Evolutionary conservation across 2,329 filamentous ascomycete genomes (phyloP).

Genomic region (Clonostachys sp.): DNA sequence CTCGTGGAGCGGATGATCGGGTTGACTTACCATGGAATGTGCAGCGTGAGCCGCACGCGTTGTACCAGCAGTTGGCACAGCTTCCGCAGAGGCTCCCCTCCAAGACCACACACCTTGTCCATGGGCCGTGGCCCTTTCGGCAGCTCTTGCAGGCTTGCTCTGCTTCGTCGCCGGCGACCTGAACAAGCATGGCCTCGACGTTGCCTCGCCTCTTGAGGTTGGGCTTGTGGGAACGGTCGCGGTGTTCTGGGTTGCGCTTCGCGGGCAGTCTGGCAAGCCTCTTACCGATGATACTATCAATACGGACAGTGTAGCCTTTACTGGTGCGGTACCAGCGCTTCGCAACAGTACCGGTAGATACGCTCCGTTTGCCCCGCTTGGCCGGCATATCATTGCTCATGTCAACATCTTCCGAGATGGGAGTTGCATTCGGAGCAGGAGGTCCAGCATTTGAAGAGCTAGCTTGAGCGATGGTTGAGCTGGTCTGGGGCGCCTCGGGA

Average conservation of each 20-base stretch:
- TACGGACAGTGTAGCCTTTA: slow-evolving; percentile 19
- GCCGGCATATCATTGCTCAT: too few species aligned
- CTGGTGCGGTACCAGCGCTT: too few species aligned
- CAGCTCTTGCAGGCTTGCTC: slow-evolving; percentile 53
- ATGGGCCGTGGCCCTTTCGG: slow-evolving; percentile 55
- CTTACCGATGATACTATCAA: slow-evolving; percentile 51
- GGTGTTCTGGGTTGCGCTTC: slow-evolving; percentile 44
- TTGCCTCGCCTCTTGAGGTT: slow-evolving; percentile 56
- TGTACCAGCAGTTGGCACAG: slow-evolving; percentile 61
- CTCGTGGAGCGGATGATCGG: background rate
- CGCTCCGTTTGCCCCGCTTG: too few species aligned
- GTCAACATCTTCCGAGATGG: too few species aligned
- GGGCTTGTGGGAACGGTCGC: slow-evolving; percentile 39
- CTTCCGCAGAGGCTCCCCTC: slow-evolving; percentile 57
- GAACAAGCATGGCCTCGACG: slow-evolving; percentile 53
- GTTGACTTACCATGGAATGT: slow-evolving; percentile 51
- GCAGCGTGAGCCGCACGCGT: slow-evolving; percentile 54
- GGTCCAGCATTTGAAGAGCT: too few species aligned
- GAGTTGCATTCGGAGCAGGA: too few species aligned
- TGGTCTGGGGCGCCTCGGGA: too few species aligned
- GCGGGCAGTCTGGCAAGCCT: slow-evolving; percentile 44
- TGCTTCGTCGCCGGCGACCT: slow-evolving; percentile 46
- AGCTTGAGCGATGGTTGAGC: too few species aligned
- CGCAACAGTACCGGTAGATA: slow-evolving; percentile 1
- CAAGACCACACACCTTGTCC: slow-evolving; percentile 54